These are phyloP conservation scores for Didymella arachidicola DNA, from an alignment of 2,329 filamentous ascomycete species.

Conservation along the genomic window DNA sequence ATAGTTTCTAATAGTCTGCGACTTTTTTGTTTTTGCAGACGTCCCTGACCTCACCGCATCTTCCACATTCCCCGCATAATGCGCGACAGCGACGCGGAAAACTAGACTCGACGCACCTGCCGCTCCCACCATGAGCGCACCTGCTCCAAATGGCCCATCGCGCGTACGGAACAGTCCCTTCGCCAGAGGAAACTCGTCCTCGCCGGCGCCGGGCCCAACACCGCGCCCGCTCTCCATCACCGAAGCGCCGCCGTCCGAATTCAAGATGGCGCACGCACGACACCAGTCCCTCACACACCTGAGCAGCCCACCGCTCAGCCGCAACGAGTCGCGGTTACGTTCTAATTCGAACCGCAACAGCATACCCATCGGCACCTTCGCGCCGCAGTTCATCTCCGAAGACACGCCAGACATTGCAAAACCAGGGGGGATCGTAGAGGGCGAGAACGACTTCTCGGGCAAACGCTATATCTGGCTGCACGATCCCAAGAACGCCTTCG, in stretches of 20 bases:
- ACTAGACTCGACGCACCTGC: constrained; percentile 36
- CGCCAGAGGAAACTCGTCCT: constrained; percentile 66
- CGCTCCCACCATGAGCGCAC: constrained; percentile 59
- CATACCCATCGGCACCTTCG: constrained; percentile 82
- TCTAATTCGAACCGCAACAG: constrained; percentile 71
- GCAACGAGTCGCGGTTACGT: constrained; percentile 52
- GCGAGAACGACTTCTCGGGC: constrained; percentile 98
- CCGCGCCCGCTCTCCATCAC: constrained; percentile 70
- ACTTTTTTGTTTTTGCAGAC: constrained; percentile 20
- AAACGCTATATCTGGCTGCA: constrained; percentile 98
- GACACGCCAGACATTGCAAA: constrained; percentile 69
- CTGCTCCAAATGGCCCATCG: constrained; percentile 69
- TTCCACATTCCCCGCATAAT: constrained; percentile 40
- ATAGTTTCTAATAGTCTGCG: constrained; percentile 32
- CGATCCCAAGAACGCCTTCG: constrained; percentile 85
- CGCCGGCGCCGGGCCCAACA: constrained; percentile 72
- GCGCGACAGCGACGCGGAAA: constrained; percentile 25
- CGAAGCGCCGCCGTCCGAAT: constrained; percentile 46
- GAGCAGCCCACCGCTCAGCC: constrained; percentile 45
- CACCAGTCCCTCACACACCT: constrained; percentile 70
- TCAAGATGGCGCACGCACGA: constrained; percentile 65
- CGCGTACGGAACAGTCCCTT: constrained; percentile 76
- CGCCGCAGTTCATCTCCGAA: constrained; percentile 92
- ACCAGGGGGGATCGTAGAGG: constrained; percentile 77
- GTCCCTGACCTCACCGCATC: constrained; percentile 17